Conservation (phyloP, 371 early-diverging fungal species). For the Gilbertella persicaria region DNA sequence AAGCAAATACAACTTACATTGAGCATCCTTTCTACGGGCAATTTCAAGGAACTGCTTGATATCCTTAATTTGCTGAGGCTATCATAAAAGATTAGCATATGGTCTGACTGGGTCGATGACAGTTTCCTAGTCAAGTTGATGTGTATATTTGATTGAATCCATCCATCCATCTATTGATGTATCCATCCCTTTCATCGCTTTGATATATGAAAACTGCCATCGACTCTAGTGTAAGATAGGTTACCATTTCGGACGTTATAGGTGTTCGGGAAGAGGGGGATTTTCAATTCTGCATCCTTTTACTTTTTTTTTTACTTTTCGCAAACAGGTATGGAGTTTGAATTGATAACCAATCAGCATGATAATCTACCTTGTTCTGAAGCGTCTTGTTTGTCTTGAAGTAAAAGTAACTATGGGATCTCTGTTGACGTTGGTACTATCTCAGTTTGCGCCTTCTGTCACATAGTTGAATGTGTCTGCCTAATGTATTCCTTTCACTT, state of each 20-base stretch:
- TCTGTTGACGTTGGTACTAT: no score
- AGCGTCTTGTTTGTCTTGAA: no score
- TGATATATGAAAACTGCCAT: neutral
- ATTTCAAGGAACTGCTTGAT: slow-evolving; percentile 98
- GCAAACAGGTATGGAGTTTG: neutral
- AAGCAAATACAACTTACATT: slow-evolving; percentile 56
- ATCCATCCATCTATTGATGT: slow-evolving; percentile 11
- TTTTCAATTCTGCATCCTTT: neutral
- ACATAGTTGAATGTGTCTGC: no score
- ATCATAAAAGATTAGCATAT: neutral
- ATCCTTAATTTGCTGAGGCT: slow-evolving; percentile 98
- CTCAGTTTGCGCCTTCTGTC: no score
- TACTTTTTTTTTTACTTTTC: neutral
- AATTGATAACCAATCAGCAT: no score
- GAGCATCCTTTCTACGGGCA: slow-evolving; percentile 95
- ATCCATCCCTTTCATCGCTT: slow-evolving; percentile 1
- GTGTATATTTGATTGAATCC: slow-evolving; percentile 2
- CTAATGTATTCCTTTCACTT: no score
- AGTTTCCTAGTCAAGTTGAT: neutral
- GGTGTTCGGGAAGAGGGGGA: slow-evolving; percentile 24
- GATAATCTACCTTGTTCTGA: no score
- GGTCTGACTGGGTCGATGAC: neutral
- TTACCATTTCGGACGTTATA: slow-evolving; percentile 27
- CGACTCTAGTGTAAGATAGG: neutral
- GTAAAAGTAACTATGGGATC: no score